Base-by-base conservation (phyloP, 2,329 filamentous ascomycete species). In the Epichloe festucae region DNA sequence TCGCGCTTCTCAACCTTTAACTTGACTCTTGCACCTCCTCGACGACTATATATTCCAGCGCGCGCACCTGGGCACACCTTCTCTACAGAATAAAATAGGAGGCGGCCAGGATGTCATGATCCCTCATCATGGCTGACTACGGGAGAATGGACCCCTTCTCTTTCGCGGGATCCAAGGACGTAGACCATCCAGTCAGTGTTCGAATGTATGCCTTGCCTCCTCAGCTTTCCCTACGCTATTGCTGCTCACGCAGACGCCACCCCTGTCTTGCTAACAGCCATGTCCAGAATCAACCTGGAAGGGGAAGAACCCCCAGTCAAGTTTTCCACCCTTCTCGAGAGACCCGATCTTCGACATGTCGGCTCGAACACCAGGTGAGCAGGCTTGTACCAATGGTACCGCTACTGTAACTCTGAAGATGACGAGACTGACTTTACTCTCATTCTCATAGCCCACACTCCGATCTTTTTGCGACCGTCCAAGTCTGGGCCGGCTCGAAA, bases 401-500 rank as follows among this genome's bases (percentile, higher is more conserved):
- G 14, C 23, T 7, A 2, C 44, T 19, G 5, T 14, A 1, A 21
- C 11, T 42, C n/a, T 31, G 8, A 23, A 10, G 19, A 35, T 35
- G 27, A 4, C 6, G 14, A 17, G 40, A 59, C 66, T 62, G 52
- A 63, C 62, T 51, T 63, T 54, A 49, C 42, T 54, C 51, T 35
- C 6, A 49, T 43, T 54, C 51, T 35, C 6, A 43, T 36, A 89
- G 87, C 67, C 74, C 84, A 0, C 73, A 85, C 64, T 96, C 89
- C 27, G 93, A 98, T 65, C 82, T 98, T 46, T 96, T 91, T 63
- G 84, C 95, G 47, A 96, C 90, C 0, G 86, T 85, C 8, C 93
- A 97, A 67, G 78, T 97, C 61, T 98, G 91, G 85, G 88, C 90
- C 12, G 89, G 94, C 61, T 96, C 90, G 31, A 98, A 98, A 66